Base-by-base conservation (phyloP, 768 basidiomycete genomes). In the Russula olivacea region DNA sequence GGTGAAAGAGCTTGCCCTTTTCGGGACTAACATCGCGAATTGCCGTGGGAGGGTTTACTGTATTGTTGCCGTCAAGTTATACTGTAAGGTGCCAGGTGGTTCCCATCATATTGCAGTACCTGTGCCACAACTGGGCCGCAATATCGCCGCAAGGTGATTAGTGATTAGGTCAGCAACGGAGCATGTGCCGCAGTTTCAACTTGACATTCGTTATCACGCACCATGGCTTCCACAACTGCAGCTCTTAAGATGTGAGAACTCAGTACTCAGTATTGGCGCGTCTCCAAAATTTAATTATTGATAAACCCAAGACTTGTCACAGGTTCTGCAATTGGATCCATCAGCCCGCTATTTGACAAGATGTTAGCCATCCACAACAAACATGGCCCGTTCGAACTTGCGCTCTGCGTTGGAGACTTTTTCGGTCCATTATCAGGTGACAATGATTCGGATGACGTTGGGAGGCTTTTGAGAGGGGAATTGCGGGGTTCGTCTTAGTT, bases 341-440 rank as follows among this genome's bases (percentile, higher is more conserved):
- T 97, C 70, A 74, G 79, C 36, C 81, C 84, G n/a, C 78, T 95
- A 32, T 87, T 92, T 69, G 73, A 82, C 61, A 97, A 93, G 78
- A 81, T 98, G 69, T 86, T 83, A 63, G 76, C 83, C 32, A 91
- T 97, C 68, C 86, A 98, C 76, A 79, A 84, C 58, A 97, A 96
- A 76, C 91, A 97, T 74, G 94, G 94, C 65, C 91, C 90, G 72
- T 98, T 98, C 71, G 89, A 93, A 70, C 80, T 91, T 59, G 81
- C 87, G 8, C 79, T 94, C 56, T 91, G 89, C 68, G 76, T 79
- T 8, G 92, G 92, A n/a, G 89, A 93, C 74, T 93, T 94, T 75
- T 92, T 93, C 73, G 88, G 88, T 6, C 80, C 75, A 49, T 23
- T n/a, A 11, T 73, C 72, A 45, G 70, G 70, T 15, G 60, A 56